Evolutionary conservation across 2,329 filamentous ascomycete species (phyloP).

Genomic region (Ascochyta rabiei): DNA sequence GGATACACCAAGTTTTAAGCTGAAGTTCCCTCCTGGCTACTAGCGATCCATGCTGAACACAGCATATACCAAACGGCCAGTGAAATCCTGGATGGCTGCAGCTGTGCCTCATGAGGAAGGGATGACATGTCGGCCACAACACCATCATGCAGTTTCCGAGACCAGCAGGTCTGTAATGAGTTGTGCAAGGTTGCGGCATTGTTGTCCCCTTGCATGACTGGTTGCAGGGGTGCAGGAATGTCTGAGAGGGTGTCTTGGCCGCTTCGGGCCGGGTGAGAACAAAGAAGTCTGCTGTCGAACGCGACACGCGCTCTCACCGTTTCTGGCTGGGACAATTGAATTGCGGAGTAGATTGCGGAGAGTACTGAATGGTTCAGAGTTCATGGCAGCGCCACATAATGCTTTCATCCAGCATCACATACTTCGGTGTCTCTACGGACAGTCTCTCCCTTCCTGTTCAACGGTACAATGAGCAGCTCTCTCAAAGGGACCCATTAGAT

Average conservation of each 20-base stretch:
- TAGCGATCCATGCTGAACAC: constrained; percentile 29
- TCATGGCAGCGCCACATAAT: constrained; percentile 34
- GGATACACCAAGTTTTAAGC: constrained; percentile 28
- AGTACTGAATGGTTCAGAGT: constrained; percentile 9
- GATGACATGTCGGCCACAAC: constrained; percentile 26
- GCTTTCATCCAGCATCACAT: constrained; percentile 29
- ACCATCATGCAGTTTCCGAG: constrained; percentile 21
- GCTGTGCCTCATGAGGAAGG: constrained; percentile 12
- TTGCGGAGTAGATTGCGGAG: constrained; percentile 35
- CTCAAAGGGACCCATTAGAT: constrained; percentile 40
- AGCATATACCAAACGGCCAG: constrained; percentile 6
- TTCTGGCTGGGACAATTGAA: constrained; percentile 46
- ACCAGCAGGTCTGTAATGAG: constrained; percentile 21
- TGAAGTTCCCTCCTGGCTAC: constrained; percentile 44
- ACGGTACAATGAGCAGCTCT: constrained; percentile 42
- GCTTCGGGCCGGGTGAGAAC: constrained; percentile 41
- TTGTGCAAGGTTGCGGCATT: constrained; percentile 28
- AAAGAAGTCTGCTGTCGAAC: constrained; percentile 44
- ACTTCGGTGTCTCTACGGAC: constrained; percentile 13
- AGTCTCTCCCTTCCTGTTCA: constrained; percentile 34
- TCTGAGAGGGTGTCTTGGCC: constrained; percentile 43
- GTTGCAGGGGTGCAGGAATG: constrained; percentile 40
- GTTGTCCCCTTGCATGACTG: constrained; percentile 45
- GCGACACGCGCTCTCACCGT: constrained; percentile 30
- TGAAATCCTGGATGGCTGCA: background rate